phyloP scores from a whole-genome alignment of 192 early-diverging fungal species.

The Lobosporangium transversale region DNA sequence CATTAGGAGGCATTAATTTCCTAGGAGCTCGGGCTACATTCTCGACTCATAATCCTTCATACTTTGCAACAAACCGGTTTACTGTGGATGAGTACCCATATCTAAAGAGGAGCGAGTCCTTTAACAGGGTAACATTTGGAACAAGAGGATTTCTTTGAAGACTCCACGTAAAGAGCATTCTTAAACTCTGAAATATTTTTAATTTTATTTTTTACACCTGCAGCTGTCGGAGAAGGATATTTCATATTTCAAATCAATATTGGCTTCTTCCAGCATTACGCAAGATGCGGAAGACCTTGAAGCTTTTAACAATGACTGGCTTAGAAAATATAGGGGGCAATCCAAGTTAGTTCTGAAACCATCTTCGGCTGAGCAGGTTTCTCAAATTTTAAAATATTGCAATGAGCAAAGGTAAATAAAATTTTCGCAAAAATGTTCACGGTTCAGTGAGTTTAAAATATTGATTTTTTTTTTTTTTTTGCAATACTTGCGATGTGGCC shows the following conservation, averaged over 20 bases:
- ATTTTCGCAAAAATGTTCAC: background rate
- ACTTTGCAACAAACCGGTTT: no score
- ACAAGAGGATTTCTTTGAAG: background rate
- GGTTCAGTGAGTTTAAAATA: no score
- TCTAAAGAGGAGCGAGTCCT: background rate
- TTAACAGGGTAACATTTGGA: background rate
- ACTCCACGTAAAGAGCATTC: background rate
- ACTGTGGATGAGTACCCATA: background rate
- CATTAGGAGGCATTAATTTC: background rate
- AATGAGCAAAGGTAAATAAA: constrained; percentile 65
- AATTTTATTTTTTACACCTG: background rate
- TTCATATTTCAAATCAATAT: constrained; percentile 65
- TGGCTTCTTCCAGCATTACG: constrained; percentile 54
- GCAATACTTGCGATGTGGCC: background rate
- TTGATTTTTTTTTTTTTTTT: background rate
- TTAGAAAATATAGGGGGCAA: constrained; percentile 91
- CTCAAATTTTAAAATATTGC: constrained; percentile 88
- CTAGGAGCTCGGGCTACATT: background rate
- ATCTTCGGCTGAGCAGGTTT: constrained; percentile 85
- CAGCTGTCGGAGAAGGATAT: constrained; percentile 70
- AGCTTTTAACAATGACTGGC: constrained; percentile 90
- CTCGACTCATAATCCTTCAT: background rate
- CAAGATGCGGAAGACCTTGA: constrained; percentile 69
- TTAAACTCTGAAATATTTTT: background rate
- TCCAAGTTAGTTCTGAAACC: constrained; percentile 87